A percentile compares a stretch with the other conserved stretches of the same genome.
Conservation (phyloP, 257 asterid species). For the Petrea volubilis region DNA sequence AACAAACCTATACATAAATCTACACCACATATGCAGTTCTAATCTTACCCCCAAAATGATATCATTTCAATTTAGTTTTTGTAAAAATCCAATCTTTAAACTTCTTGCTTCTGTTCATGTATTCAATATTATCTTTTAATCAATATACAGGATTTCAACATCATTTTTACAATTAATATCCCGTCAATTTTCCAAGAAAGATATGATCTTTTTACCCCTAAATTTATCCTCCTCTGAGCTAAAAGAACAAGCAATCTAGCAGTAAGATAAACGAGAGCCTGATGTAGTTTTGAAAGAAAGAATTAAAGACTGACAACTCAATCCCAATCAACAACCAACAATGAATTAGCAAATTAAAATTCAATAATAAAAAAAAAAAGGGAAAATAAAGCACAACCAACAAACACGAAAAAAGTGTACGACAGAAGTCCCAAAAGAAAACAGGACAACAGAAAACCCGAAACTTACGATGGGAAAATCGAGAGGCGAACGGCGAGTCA, state of each 20-base stretch:
- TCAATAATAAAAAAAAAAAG: not conserved
- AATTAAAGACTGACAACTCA: not conserved
- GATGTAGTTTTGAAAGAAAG: not conserved
- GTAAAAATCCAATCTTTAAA: too few relatives aligned
- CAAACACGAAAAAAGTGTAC: not conserved
- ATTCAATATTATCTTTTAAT: not conserved
- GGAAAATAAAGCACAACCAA: not conserved
- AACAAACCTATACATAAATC: not conserved
- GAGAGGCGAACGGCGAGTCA: slow-evolving; percentile 93
- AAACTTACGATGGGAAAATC: slow-evolving; percentile 76
- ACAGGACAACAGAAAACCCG: not conserved
- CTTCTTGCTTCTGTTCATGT: too few relatives aligned
- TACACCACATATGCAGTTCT: too few relatives aligned
- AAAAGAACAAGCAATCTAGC: not conserved
- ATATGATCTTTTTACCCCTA: not conserved
- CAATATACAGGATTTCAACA: not conserved
- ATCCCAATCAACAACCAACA: not conserved
- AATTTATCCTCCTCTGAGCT: not conserved
- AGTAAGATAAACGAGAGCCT: not conserved
- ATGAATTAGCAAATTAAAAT: not conserved
- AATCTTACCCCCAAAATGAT: too few relatives aligned
- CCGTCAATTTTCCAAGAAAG: not conserved
- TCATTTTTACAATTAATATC: not conserved
- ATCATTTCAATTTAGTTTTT: too few relatives aligned
- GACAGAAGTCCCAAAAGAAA: slow-evolving; percentile 14